Percentiles rank a stretch among this genome's conserved stretches.
Conservation (phyloP, 257 asterid genomes). For the Solanum lycopersicoides region DNA sequence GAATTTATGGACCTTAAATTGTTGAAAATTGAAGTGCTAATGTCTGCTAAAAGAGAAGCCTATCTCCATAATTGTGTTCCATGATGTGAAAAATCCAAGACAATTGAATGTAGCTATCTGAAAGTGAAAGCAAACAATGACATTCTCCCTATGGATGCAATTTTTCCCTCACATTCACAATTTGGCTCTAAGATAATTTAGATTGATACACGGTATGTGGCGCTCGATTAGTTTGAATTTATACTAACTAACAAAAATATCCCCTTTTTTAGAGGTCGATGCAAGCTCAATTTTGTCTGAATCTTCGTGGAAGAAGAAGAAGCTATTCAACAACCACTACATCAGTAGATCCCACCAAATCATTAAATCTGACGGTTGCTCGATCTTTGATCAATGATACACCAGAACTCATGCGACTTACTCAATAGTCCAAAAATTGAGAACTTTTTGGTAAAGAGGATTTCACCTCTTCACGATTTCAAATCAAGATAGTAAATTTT, state of each 20-base stretch:
- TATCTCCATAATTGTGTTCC: constrained; percentile 1
- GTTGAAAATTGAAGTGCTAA: background rate
- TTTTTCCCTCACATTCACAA: background rate
- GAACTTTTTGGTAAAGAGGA: background rate
- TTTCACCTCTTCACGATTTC: background rate
- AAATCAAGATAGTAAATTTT: background rate
- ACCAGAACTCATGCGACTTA: background rate
- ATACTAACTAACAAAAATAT: background rate
- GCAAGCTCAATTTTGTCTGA: background rate
- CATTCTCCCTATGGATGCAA: background rate
- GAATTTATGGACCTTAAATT: background rate
- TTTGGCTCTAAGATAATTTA: background rate
- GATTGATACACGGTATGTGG: background rate
- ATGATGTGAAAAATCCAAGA: constrained; percentile 1
- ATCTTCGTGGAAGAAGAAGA: no score
- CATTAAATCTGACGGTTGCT: no score
- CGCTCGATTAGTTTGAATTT: background rate
- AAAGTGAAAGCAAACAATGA: constrained; percentile 10
- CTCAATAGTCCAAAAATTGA: background rate
- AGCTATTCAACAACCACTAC: no score
- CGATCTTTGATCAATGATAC: no score
- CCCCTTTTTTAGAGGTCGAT: background rate
- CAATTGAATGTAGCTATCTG: background rate
- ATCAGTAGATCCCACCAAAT: no score
- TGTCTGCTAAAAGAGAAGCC: constrained; percentile 19